Evolutionary conservation across 208 protist genomes (phyloP), one percentile per base, ranked within the genome.

Genomic region (Cochliopodium minus): DNA sequence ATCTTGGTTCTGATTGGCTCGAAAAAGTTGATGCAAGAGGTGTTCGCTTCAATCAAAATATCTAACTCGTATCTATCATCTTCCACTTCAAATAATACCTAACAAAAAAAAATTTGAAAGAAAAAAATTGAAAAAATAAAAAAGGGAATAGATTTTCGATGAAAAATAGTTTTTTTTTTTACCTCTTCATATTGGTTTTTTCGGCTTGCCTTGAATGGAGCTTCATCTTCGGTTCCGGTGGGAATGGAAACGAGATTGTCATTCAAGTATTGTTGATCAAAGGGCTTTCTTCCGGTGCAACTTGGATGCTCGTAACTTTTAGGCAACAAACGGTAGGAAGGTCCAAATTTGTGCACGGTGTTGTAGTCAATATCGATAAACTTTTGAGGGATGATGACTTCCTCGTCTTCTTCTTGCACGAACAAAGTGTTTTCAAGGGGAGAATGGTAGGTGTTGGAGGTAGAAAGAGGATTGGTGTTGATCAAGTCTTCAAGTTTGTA

Each of bases 41-140:
- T 43, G 38, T 79, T 82, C 22, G 57, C 50, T 54, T 81, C 78
- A 11, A 88, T 70, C 1, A 82, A 36, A 29, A 82, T 57, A 51
- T 85, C 79, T 26, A 77, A 45, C 22, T 80, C 73, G 4, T 10
- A 17, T 33, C 54, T 20, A 40, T 59, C 54, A 45, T 59, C 54
- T 30, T 59, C 54, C 25, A 30, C 39, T 40, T 49, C 30, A 17
- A 40, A 59, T 25, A 59, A 20, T 32, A 59, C n/a, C n/a, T n/a
- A n/a, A n/a, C n/a, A n/a, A n/a, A n/a, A n/a, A n/a, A n/a, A n/a
- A n/a, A n/a, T n/a, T n/a, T n/a, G n/a, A n/a, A n/a, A n/a, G n/a
- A n/a, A n/a, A n/a, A n/a, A n/a, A n/a, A n/a, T n/a, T n/a, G n/a
- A n/a, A n/a, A n/a, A n/a, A n/a, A n/a, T n/a, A n/a, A n/a, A n/a